Conservation (phyloP, 2,329 filamentous ascomycete species). For the Fusarium falciforme region DNA sequence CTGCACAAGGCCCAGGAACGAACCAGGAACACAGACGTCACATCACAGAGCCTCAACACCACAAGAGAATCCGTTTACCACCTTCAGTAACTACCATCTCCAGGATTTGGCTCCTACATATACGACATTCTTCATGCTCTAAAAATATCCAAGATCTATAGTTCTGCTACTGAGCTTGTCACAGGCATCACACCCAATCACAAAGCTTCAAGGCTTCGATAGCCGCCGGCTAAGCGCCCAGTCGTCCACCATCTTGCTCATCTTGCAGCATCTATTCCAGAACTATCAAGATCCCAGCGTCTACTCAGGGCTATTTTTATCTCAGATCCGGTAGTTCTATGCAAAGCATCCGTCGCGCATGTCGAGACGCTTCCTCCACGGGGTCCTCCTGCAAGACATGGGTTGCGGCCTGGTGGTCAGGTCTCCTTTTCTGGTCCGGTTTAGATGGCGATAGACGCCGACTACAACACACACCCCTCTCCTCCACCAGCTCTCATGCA, state of each 20-base stretch:
- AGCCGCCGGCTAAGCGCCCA: slow-evolving; percentile 45
- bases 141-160: slow-evolving; percentile 22
- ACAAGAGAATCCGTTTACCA: slow-evolving; percentile 8
- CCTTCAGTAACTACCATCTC: neutral
- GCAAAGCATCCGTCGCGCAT: slow-evolving; percentile 24
- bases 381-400: slow-evolving; percentile 13
- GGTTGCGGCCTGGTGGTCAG: neutral
- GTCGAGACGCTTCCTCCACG: neutral
- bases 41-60: slow-evolving; percentile 43
- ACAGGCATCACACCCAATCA: slow-evolving; percentile 27
- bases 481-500: slow-evolving; percentile 16
- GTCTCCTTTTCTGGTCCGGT: slow-evolving; percentile 9
- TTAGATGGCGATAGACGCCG: slow-evolving; percentile 26
- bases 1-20: neutral
- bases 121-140: slow-evolving; percentile 8
- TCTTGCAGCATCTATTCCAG: slow-evolving; percentile 24
- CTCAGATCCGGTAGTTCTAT: slow-evolving; percentile 24
- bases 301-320: slow-evolving; percentile 25
- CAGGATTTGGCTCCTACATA: slow-evolving; percentile 13
- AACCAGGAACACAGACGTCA: slow-evolving; percentile 18
- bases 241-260: slow-evolving; percentile 21
- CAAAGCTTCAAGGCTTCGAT: slow-evolving; percentile 10
- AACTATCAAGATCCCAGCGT: slow-evolving; percentile 30
- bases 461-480: slow-evolving; percentile 11
- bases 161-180: slow-evolving; percentile 1